A percentile compares a stretch with the other conserved stretches of the same genome.
Conservation (phyloP, 306 rosid species). For the Leucaena leucocephala region DNA sequence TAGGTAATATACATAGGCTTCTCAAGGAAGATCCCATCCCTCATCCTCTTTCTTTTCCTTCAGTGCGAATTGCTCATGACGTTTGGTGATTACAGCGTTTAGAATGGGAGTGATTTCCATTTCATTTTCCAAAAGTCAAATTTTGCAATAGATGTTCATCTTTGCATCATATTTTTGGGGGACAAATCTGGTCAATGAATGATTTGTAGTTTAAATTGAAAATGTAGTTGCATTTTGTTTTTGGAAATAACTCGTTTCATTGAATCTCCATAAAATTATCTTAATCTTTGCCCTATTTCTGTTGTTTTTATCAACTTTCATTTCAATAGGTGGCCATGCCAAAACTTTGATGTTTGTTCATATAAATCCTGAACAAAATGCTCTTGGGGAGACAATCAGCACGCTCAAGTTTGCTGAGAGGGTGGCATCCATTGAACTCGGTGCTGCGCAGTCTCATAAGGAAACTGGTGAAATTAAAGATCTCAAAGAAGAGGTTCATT, state of each 20-base stretch:
- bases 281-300: constrained; percentile 1
- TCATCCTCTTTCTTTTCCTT: neutral
- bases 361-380: constrained; percentile 83
- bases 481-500: constrained; percentile 81
- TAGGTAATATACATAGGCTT: constrained; percentile 56
- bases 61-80: constrained; percentile 10
- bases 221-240: constrained; percentile 7
- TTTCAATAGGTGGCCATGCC: constrained; percentile 83
- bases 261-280: constrained; percentile 1
- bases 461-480: constrained; percentile 87
- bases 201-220: constrained; percentile 19
- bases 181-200: neutral
- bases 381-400: constrained; percentile 95
- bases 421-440: constrained; percentile 91
- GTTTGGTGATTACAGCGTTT: neutral
- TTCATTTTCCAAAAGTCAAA: neutral
- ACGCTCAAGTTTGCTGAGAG: constrained; percentile 98
- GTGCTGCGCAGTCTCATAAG: constrained; percentile 88
- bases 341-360: constrained; percentile 99
- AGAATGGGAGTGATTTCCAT: constrained; percentile 14
- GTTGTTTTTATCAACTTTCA: constrained; percentile 18
- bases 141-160: neutral
- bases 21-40: neutral
- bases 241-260: neutral
- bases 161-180: neutral